phyloP scores from a whole-genome alignment of 345 rosid species.

The Camelina hispida region DNA sequence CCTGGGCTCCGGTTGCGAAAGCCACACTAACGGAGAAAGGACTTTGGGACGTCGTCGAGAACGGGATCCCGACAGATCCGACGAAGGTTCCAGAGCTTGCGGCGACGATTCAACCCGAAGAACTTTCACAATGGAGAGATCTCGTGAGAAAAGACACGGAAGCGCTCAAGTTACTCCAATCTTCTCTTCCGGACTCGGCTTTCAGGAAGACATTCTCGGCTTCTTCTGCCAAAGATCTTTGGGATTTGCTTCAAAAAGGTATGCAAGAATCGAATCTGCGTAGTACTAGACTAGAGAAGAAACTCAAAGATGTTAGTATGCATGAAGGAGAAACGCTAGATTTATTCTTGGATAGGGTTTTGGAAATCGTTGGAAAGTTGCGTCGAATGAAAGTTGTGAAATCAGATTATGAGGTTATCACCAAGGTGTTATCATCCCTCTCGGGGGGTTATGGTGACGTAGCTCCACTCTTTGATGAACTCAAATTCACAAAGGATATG shows the following conservation, averaged over 20 bases:
- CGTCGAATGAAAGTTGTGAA: no score
- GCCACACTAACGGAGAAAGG: background rate
- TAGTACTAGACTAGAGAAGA: conserved; percentile 24
- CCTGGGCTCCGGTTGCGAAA: conserved; percentile 23
- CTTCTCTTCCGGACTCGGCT: conserved; percentile 10
- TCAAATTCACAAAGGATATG: no score
- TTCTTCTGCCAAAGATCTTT: conserved; percentile 27
- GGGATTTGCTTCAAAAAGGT: conserved; percentile 28
- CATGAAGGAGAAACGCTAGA: background rate
- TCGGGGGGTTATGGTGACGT: no score
- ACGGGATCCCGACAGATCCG: conserved; percentile 30
- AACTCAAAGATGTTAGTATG: conserved; percentile 22
- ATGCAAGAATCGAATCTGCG: background rate
- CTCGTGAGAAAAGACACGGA: conserved; percentile 22
- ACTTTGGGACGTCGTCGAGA: conserved; percentile 30
- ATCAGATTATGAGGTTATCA: no score
- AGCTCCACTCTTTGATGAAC: no score
- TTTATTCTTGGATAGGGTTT: conserved; percentile 22
- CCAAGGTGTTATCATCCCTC: no score
- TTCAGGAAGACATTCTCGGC: conserved; percentile 19
- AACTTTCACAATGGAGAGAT: conserved; percentile 26
- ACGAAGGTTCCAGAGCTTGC: conserved; percentile 16
- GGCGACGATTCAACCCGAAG: conserved; percentile 5
- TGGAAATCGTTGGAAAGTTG: background rate
- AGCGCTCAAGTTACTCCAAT: conserved; percentile 28